phyloP scores from a whole-genome alignment of 2,329 filamentous ascomycete genomes.

The Xylaria hypoxylon region DNA sequence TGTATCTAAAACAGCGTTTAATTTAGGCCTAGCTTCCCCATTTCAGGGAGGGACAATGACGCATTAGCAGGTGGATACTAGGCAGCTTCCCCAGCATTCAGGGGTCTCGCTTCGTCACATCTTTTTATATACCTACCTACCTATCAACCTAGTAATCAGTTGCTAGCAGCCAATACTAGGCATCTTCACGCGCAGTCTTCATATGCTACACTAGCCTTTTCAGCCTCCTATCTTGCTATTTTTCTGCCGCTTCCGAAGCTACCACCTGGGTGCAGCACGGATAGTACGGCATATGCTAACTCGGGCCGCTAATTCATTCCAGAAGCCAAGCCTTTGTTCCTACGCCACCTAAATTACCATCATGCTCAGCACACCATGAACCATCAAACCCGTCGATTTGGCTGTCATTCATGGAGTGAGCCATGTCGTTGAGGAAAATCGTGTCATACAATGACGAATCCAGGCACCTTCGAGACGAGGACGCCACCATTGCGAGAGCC shows the following conservation, averaged over 20 bases:
- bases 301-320: not conserved
- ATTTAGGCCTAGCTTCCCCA: conserved; percentile 1
- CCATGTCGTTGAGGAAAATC: conserved; percentile 51
- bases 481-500: conserved; percentile 52
- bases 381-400: conserved; percentile 38
- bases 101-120: conserved; percentile 21
- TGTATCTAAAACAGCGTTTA: not conserved
- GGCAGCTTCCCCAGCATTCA: conserved; percentile 30
- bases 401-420: conserved; percentile 44
- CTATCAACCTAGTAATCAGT: conserved; percentile 1
- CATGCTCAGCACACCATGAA: conserved; percentile 45
- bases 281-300: conserved; percentile 12
- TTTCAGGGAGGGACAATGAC: conserved; percentile 28
- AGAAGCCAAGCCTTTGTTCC: conserved; percentile 1
- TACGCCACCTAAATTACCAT: conserved; percentile 4
- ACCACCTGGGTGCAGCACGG: conserved; percentile 1
- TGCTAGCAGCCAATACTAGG: conserved; percentile 1
- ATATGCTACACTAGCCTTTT: conserved; percentile 39
- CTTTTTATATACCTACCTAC: not conserved
- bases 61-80: conserved; percentile 17
- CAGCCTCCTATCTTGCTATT: not conserved
- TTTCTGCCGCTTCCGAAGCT: not conserved
- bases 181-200: conserved; percentile 31
- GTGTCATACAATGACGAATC: conserved; percentile 47
- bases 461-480: conserved; percentile 54